These are phyloP conservation scores for Podaxis pistillaris DNA, from an alignment of 768 basidiomycete species.

Conservation along the genomic window DNA sequence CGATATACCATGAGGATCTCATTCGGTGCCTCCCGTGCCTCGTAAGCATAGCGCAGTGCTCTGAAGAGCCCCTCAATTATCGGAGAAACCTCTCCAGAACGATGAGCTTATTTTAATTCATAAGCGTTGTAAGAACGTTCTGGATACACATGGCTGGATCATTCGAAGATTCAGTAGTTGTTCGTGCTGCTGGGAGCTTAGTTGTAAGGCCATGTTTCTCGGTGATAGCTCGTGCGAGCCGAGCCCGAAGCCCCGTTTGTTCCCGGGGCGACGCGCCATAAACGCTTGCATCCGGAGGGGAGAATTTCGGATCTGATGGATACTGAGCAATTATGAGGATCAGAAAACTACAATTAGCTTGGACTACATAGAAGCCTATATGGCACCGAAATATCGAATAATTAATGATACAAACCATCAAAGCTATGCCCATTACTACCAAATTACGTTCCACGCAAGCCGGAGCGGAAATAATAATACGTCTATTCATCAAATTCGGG, in stretches of 20 bases:
- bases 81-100: slow-evolving; percentile 12
- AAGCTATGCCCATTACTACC: neutral
- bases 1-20: neutral
- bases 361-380: neutral
- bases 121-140: neutral
- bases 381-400: neutral
- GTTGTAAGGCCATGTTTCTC: neutral
- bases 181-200: neutral
- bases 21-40: neutral
- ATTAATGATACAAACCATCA: neutral
- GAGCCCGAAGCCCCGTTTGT: neutral
- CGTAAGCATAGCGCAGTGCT: neutral
- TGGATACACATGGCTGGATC: neutral
- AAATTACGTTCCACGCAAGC: neutral
- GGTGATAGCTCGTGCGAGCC: slow-evolving; percentile 5
- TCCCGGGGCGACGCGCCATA: neutral
- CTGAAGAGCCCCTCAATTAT: neutral
- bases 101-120: slow-evolving; percentile 6
- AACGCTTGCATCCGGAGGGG: neutral
- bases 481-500: neutral
- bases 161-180: neutral
- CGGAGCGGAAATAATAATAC: neutral
- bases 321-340: neutral
- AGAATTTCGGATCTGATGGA: neutral
- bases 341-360: neutral